These are phyloP conservation scores for Tardiomyces blankii DNA, from an alignment of 1,139 yeast genomes.

Conservation along the genomic window DNA sequence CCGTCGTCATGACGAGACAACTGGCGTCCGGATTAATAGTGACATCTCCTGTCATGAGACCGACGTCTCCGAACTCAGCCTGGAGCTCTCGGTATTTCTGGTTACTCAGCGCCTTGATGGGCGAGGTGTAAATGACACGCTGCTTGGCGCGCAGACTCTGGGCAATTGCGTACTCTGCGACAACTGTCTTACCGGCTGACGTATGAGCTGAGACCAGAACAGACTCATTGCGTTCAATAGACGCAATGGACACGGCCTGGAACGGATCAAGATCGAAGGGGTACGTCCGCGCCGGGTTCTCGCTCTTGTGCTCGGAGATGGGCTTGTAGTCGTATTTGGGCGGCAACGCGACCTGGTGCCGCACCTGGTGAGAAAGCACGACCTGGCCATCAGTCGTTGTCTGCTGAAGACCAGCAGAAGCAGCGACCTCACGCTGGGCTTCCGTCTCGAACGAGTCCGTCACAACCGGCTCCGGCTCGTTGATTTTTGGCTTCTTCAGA, in stretches of 20 bases:
- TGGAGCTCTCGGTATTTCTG: constrained; percentile 88
- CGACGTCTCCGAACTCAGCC: constrained; percentile 81
- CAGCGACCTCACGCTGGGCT: constrained; percentile 78
- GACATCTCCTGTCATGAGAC: constrained; percentile 95
- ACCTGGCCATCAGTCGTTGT: constrained; percentile 16
- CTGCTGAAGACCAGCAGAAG: constrained; percentile 54
- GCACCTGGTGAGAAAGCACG: constrained; percentile 72
- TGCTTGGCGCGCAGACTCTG: constrained; percentile 88
- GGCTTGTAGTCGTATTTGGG: constrained; percentile 83
- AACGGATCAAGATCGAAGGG: constrained; percentile 92
- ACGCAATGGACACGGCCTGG: constrained; percentile 91
- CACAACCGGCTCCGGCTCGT: constrained; percentile 46
- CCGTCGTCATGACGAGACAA: constrained; percentile 96
- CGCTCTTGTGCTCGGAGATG: constrained; percentile 66
- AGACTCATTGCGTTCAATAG: constrained; percentile 90
- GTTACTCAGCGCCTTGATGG: constrained; percentile 83
- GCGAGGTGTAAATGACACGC: constrained; percentile 85
- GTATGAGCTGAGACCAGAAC: constrained; percentile 97
- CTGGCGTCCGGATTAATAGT: constrained; percentile 96
- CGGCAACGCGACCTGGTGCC: constrained; percentile 96
- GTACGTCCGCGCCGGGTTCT: constrained; percentile 61
- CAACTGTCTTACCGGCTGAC: constrained; percentile 98
- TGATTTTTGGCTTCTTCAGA: constrained; percentile 2
- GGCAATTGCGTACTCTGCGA: constrained; percentile 94
- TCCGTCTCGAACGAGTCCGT: constrained; percentile 87